Conservation (phyloP, 1,284 basidiomycete genomes). For the Xerocomus nothofagi region DNA sequence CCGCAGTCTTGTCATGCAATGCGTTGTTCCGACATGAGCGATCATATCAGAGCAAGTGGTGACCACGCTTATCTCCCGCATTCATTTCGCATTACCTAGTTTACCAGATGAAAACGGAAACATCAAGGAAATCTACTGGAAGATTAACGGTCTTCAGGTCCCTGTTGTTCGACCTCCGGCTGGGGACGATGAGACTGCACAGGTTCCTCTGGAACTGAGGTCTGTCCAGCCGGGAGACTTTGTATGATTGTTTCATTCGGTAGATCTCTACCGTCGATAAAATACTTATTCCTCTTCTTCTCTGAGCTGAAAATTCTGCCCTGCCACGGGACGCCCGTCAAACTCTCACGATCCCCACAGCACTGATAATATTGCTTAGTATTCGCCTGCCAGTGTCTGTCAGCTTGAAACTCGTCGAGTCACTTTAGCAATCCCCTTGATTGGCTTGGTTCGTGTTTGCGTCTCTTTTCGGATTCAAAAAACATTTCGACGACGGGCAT, state of each 20-base stretch:
- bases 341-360: not conserved
- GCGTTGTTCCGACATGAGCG: constrained; percentile 1
- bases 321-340: too few species aligned
- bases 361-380: too few species aligned
- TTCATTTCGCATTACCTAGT: constrained; percentile 38
- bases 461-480: too few species aligned
- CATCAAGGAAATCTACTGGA: constrained; percentile 40
- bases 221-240: constrained; percentile 33
- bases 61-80: constrained; percentile 28
- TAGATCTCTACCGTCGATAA: not conserved
- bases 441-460: too few species aligned
- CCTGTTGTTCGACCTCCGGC: constrained; percentile 38
- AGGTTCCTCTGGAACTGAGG: constrained; percentile 37
- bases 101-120: constrained; percentile 31
- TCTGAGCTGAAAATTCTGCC: not conserved
- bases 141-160: constrained; percentile 38
- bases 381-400: too few species aligned
- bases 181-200: constrained; percentile 35
- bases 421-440: not conserved
- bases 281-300: not conserved
- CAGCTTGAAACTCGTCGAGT: too few species aligned
- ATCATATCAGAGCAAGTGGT: constrained; percentile 31
- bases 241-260: constrained; percentile 4
- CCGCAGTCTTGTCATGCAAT: not conserved
- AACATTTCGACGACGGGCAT: too few species aligned